Base-by-base conservation (phyloP, 768 basidiomycete genomes). In the Lactifluus volemus region DNA sequence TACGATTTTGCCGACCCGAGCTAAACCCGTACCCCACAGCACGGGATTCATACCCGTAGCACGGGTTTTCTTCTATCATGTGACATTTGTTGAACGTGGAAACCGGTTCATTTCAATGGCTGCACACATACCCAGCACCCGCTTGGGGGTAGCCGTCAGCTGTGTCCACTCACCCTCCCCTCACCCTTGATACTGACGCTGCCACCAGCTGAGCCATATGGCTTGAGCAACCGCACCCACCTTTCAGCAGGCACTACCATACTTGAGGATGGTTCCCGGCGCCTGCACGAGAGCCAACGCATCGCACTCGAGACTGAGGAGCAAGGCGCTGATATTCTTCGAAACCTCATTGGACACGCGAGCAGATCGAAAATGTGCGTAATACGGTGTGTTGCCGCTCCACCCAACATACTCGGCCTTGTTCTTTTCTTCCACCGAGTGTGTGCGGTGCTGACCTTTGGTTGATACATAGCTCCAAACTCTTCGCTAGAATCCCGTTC, bases 281-380 rank as follows among this genome's bases (percentile, higher is more conserved):
- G 97, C 44, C 73, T 99, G 55, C 86, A 93, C 65, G 94, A 98
- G 61, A 90, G 88, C 19, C 94, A 97, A 61, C 81, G 92, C 25
- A 82, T 98, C 44, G 96, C 96, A 10, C 75, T 99, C 36, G 96
- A 99, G 78, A 98, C 97, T 12, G 97, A 98, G 75, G 86, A 90
- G 69, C 87, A 98, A 48, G 97, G 97, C 9, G 87, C 93, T 11
- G 93, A 93, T 67, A 98, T 99, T 66, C 71, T 99, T 65, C 72
- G 84, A 70, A 93, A 89, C 71, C 77, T 99, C 64, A 75, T 93
- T 57, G 76, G 79, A 2, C 97, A 99, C 75, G 97, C 65, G 97
- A 98, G 70, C 92, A 94, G 73, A 95, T 99, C 60, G 88, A 94
- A 76, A 89, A 95, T 70, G 82, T 95, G 29, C 77, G 96, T 68